A percentile compares a stretch with the other conserved stretches of the same genome.
Conservation (phyloP, 2,329 filamentous ascomycete species). For the Rhinocladiella similis region DNA sequence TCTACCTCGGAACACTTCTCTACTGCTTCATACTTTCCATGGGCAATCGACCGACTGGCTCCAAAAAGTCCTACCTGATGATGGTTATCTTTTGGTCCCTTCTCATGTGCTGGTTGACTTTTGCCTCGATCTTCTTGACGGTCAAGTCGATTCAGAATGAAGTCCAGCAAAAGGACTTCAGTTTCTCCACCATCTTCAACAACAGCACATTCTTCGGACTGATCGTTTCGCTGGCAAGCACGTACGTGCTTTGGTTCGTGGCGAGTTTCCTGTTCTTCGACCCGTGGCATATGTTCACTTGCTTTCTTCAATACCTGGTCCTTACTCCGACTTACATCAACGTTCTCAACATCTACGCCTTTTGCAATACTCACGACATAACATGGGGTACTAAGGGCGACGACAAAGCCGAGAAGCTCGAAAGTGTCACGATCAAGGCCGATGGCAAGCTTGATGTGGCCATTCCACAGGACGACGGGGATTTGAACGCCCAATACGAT, state of each 20-base stretch:
- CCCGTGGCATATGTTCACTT: slow-evolving; percentile 99
- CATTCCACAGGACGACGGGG: slow-evolving; percentile 84
- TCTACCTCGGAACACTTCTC: slow-evolving; percentile 87
- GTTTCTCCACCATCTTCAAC: slow-evolving; percentile 71
- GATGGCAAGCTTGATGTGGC: slow-evolving; percentile 92
- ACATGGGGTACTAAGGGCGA: slow-evolving; percentile 98
- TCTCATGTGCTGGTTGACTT: slow-evolving; percentile 94
- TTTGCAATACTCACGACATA: slow-evolving; percentile 97
- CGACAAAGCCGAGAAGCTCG: slow-evolving; percentile 89
- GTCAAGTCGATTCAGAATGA: slow-evolving; percentile 79
- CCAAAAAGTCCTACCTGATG: slow-evolving; percentile 87
- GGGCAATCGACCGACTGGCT: slow-evolving; percentile 92
- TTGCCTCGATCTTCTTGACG: slow-evolving; percentile 92
- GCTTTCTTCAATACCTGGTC: slow-evolving; percentile 87
- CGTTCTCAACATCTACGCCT: slow-evolving; percentile 97
- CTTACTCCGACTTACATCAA: slow-evolving; percentile 97
- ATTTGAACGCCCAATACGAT: slow-evolving; percentile 94
- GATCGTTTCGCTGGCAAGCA: slow-evolving; percentile 87
- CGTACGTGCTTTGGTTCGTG: slow-evolving; percentile 89
- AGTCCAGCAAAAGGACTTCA: slow-evolving; percentile 64
- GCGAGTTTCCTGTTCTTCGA: slow-evolving; percentile 94
- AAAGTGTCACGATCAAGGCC: slow-evolving; percentile 84
- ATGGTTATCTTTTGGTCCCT: slow-evolving; percentile 99
- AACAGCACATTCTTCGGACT: slow-evolving; percentile 91
- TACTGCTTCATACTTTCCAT: slow-evolving; percentile 94